Base-by-base conservation (phyloP, 495 filamentous ascomycete species). In the Massariosphaeria phaeospora region DNA sequence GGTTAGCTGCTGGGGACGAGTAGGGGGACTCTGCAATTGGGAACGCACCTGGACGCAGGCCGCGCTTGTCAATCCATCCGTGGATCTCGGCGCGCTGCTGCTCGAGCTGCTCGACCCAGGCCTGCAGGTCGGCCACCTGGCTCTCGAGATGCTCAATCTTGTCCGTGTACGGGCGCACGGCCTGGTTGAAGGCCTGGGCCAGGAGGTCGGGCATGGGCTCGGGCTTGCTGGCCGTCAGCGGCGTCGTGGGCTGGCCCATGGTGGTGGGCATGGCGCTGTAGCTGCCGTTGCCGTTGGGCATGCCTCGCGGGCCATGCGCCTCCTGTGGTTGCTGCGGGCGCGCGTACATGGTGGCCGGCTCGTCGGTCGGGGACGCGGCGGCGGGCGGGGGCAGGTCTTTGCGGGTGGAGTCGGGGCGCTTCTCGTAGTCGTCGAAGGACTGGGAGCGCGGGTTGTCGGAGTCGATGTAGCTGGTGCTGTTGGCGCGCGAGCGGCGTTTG, bases 31-130 rank as follows among this genome's bases (percentile, higher is more conserved):
- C 27, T 51, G 15, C 27, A 40, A n/a, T 12, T 17, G 29, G 20
- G 21, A 11, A 59, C 70, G 64, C 64, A 76, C 74, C 74, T 41
- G 74, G 74, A 63, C 75, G 61, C 25, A 76, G 59, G 12, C 75
- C 75, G 9, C 75, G 65, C 67, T 77, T 77, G 64, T 77, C 75
- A 41, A 77, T 77, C 75, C 75, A 77, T 21, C 69, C 59, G 58
- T 73, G 69, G 60, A 77, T 72, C 52, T 77, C 75, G 21, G 63
- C 59, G 27, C 73, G 59, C 67, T 75, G 69, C 47, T 65, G 61
- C 66, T 77, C 74, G 31, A 76, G 57, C 55, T 69, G 63, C 52
- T 75, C 69, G 25, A 76, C 58, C 48, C 69, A 74, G 20, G 64
- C 59, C 26, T 65, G 66, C 49, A 72, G 61, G 49, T 77, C 73